A percentile compares a stretch with the other conserved stretches of the same genome.
These are phyloP conservation scores for Colletotrichum australisinense DNA, from an alignment of 2,329 filamentous ascomycete species.

Conservation along the genomic window DNA sequence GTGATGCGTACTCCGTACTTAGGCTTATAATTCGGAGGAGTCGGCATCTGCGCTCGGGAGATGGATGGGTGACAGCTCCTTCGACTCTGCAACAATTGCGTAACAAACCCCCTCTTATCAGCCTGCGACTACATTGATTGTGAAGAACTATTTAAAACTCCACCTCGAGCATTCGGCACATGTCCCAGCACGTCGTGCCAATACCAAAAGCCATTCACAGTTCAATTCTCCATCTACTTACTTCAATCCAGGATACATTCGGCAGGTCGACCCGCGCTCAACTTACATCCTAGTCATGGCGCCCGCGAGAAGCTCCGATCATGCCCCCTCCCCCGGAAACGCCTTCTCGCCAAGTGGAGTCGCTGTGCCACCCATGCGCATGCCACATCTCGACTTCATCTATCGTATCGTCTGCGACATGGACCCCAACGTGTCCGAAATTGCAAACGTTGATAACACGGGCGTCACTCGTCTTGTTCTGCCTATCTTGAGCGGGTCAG, in stretches of 20 bases:
- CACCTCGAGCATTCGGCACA: neutral
- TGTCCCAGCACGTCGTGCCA: neutral
- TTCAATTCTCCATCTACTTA: neutral
- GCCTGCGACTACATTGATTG: neutral
- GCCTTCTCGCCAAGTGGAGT: constrained; percentile 32
- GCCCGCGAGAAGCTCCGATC: neutral
- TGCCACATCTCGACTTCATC: constrained; percentile 39
- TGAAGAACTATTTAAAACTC: neutral
- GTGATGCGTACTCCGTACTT: neutral
- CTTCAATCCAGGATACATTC: neutral
- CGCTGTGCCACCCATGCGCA: constrained; percentile 36
- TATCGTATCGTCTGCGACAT: constrained; percentile 40
- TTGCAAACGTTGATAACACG: constrained; percentile 33
- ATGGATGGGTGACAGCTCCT: neutral
- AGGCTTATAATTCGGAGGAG: neutral
- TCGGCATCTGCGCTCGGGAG: constrained; percentile 11
- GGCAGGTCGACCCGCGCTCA: neutral
- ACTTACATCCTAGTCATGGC: neutral
- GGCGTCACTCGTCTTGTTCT: constrained; percentile 36
- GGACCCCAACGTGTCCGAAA: constrained; percentile 31
- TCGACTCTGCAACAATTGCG: neutral
- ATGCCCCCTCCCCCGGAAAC: constrained; percentile 34
- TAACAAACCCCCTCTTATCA: neutral
- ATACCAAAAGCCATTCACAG: neutral
- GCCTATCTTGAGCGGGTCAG: constrained; percentile 37